phyloP scores from a whole-genome alignment of 352 stramenopile species.

The Poterioochromonas sp. region DNA sequence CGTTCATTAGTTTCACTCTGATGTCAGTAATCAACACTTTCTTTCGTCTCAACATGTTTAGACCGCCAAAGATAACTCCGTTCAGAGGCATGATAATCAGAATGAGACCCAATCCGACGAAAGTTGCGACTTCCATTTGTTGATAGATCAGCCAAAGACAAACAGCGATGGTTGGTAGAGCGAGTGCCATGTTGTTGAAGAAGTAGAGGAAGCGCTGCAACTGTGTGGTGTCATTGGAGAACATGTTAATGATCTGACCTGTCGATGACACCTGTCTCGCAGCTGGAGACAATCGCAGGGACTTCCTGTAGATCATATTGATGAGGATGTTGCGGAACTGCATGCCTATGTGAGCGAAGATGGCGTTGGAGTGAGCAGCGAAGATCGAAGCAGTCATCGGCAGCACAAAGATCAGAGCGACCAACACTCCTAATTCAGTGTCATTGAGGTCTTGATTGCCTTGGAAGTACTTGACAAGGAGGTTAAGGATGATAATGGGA shows the following conservation, averaged over 20 bases:
- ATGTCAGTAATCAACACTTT: conserved; percentile 27
- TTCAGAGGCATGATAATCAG: background rate
- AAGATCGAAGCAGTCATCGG: background rate
- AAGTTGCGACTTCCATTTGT: conserved; percentile 27
- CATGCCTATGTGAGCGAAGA: background rate
- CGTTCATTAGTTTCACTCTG: conserved; percentile 69
- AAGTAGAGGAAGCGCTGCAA: background rate
- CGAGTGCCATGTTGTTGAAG: background rate
- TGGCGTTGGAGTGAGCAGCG: background rate
- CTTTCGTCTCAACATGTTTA: background rate
- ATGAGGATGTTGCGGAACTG: conserved; percentile 38
- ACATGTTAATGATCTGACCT: conserved; percentile 1
- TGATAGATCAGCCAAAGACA: conserved; percentile 31
- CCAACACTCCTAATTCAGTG: background rate
- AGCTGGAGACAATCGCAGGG: conserved; percentile 47
- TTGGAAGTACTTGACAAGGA: background rate
- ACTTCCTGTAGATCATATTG: conserved; percentile 52
- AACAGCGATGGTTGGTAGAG: background rate
- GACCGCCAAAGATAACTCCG: background rate
- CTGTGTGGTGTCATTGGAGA: background rate
- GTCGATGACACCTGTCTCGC: conserved; percentile 36
- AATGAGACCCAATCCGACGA: background rate
- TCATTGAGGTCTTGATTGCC: background rate
- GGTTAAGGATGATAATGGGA: background rate
- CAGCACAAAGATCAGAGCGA: background rate